These are phyloP conservation scores for Leishmania guyanensis DNA, from an alignment of 208 protist genomes.

Conservation along the genomic window DNA sequence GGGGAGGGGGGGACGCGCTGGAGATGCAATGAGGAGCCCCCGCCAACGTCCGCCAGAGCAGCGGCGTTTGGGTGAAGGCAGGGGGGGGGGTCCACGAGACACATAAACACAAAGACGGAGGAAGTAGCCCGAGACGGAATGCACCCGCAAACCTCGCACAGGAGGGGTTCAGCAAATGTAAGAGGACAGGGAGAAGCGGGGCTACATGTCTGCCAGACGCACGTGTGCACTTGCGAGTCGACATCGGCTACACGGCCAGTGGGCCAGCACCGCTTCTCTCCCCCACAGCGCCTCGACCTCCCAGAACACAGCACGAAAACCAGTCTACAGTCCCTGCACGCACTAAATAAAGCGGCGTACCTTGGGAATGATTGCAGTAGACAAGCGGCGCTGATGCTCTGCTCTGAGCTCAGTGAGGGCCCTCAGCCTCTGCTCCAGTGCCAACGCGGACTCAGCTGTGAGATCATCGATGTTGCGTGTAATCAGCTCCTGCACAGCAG, in stretches of 20 bases:
- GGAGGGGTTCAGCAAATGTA: background rate
- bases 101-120: background rate
- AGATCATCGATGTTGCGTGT: conserved; percentile 39
- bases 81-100: background rate
- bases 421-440: conserved; percentile 38
- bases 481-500: conserved; percentile 66
- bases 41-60: background rate
- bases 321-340: background rate
- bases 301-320: background rate
- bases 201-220: background rate
- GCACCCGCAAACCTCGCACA: background rate
- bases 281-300: background rate
- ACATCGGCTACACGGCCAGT: background rate
- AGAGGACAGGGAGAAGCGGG: background rate
- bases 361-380: conserved; percentile 53
- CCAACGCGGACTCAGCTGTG: conserved; percentile 33
- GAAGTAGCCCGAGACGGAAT: background rate
- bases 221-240: background rate
- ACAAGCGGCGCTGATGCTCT: conserved; percentile 58
- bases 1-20: background rate
- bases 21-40: background rate
- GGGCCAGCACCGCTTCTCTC: background rate
- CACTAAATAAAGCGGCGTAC: conserved; percentile 37
- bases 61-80: background rate
- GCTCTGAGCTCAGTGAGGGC: conserved; percentile 52